These are phyloP conservation scores for Yamadazyma ubonensis DNA, from an alignment of 805 yeast genomes.

Conservation along the genomic window DNA sequence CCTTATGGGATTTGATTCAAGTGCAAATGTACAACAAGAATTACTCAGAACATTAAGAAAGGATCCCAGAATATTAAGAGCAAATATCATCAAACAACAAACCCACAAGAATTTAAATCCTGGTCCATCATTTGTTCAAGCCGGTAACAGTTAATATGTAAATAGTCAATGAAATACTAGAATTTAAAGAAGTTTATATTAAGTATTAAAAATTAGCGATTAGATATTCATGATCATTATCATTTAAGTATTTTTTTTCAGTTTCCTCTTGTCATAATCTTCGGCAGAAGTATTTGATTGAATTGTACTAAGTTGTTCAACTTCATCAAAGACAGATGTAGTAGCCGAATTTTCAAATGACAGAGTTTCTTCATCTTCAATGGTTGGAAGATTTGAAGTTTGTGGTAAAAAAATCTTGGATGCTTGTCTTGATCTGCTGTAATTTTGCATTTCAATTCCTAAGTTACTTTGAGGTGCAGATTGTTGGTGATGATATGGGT, in stretches of 20 bases:
- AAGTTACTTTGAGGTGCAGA: conserved; percentile 9
- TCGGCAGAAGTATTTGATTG: conserved; percentile 38
- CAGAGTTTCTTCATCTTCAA: conserved; percentile 19
- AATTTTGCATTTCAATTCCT: conserved; percentile 22
- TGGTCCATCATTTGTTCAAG: conserved; percentile 56
- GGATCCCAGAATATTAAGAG: conserved; percentile 89
- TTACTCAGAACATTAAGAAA: conserved; percentile 73
- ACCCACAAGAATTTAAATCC: conserved; percentile 51
- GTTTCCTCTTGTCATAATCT: conserved; percentile 19
- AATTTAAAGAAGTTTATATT: not conserved
- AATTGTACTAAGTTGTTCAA: conserved; percentile 28
- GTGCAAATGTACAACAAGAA: conserved; percentile 83
- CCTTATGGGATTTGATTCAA: conserved; percentile 80
- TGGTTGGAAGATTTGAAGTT: conserved; percentile 10
- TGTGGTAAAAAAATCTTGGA: conserved; percentile 21
- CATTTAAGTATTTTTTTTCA: conserved; percentile 2
- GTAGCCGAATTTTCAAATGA: conserved; percentile 37
- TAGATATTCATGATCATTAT: conserved; percentile 8
- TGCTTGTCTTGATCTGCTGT: conserved; percentile 30
- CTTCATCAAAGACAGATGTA: conserved; percentile 40
- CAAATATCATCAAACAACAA: conserved; percentile 65
- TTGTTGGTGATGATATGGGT: conserved; percentile 13
- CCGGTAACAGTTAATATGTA: conserved; percentile 16
- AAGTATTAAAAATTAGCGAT: conserved; percentile 7
- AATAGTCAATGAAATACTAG: conserved; percentile 1